Evolutionary conservation across 768 basidiomycete species (phyloP).

Genomic region (Pleurotus tuoliensis): DNA sequence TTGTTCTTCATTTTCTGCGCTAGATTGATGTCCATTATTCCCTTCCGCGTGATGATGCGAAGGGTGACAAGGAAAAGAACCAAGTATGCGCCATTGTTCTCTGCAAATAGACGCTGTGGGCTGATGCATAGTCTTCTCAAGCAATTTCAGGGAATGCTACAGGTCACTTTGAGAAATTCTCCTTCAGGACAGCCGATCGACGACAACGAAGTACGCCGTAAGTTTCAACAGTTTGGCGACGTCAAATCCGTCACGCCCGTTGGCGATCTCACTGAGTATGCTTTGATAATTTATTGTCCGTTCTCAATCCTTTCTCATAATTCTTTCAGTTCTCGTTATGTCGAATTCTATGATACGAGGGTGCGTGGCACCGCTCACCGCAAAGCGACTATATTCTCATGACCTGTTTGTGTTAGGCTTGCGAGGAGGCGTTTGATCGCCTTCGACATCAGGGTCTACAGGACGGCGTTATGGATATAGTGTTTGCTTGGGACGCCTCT

Average conservation of each 20-base stretch:
- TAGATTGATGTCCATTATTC: slow-evolving; percentile 99
- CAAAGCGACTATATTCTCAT: neutral
- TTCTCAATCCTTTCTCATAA: neutral
- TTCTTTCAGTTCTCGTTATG: slow-evolving; percentile 68
- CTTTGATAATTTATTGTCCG: slow-evolving; percentile 1
- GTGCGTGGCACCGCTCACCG: slow-evolving; percentile 34
- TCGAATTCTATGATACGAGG: slow-evolving; percentile 92
- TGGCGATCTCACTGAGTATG: slow-evolving; percentile 60
- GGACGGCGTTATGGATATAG: slow-evolving; percentile 87
- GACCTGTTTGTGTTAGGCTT: slow-evolving; percentile 43
- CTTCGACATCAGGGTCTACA: slow-evolving; percentile 75
- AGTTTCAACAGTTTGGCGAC: slow-evolving; percentile 88
- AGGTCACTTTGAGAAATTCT: slow-evolving; percentile 74
- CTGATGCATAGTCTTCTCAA: slow-evolving; percentile 17
- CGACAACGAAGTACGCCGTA: slow-evolving; percentile 80
- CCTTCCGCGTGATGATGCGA: slow-evolving; percentile 82
- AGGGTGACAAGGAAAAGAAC: slow-evolving; percentile 73
- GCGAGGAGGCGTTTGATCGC: slow-evolving; percentile 74
- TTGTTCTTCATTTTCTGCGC: slow-evolving; percentile 18
- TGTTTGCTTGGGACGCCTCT: slow-evolving; percentile 75
- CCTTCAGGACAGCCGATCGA: slow-evolving; percentile 66
- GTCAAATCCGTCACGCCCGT: slow-evolving; percentile 75
- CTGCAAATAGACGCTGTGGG: neutral
- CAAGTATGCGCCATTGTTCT: slow-evolving; percentile 48
- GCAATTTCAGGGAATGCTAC: slow-evolving; percentile 81